Conservation (phyloP, 2,329 filamentous ascomycete species). For the Verticillium albo-atrum region DNA sequence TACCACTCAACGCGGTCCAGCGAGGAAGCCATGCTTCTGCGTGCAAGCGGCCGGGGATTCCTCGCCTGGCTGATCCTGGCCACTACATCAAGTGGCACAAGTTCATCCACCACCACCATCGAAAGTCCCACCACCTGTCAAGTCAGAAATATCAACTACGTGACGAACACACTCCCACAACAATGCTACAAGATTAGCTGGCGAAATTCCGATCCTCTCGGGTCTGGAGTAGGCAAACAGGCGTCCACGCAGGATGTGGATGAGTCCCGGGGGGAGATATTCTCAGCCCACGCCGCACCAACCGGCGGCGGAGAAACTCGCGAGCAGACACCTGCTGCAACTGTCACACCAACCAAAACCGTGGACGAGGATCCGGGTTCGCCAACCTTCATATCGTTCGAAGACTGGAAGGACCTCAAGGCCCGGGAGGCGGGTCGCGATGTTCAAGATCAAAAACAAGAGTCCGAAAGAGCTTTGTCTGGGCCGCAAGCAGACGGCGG, state of each 20-base stretch:
- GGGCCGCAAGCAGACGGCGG: not conserved
- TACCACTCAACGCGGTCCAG: not conserved
- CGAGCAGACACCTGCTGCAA: not conserved
- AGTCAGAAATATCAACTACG: constrained; percentile 71
- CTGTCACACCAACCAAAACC: constrained; percentile 11
- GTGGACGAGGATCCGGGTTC: constrained; percentile 10
- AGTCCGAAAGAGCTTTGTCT: not conserved
- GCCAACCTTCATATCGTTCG: constrained; percentile 85
- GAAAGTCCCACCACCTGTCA: constrained; percentile 34
- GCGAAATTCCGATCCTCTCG: constrained; percentile 18
- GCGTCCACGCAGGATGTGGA: not conserved
- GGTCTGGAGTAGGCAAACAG: not conserved
- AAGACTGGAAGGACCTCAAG: constrained; percentile 97
- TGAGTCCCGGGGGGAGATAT: not conserved
- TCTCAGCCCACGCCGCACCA: not conserved
- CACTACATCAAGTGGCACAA: not conserved
- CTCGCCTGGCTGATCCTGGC: not conserved
- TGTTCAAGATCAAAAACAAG: constrained; percentile 33
- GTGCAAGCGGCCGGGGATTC: not conserved
- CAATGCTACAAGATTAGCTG: constrained; percentile 68
- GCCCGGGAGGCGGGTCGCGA: constrained; percentile 78
- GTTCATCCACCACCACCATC: not conserved
- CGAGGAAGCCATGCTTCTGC: not conserved
- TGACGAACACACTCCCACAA: constrained; percentile 72
- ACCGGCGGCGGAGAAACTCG: not conserved